A percentile compares a stretch with the other conserved stretches of the same genome.
phyloP scores from a whole-genome alignment of 179 eudicot genomes.

The Patellifolia procumbens region DNA sequence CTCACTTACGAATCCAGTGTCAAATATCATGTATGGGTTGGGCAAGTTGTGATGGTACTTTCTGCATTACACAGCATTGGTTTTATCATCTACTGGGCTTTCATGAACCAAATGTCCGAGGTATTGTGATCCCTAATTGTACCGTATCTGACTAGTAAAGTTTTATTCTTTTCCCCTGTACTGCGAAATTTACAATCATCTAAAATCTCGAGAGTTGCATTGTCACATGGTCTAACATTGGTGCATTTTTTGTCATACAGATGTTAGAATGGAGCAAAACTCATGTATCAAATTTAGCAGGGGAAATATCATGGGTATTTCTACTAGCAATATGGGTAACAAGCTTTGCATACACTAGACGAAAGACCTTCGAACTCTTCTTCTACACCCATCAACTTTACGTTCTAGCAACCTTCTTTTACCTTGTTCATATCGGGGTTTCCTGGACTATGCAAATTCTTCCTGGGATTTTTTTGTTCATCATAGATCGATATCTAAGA shows the following conservation, averaged over 20 bases:
- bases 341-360: slow-evolving; percentile 54
- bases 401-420: slow-evolving; percentile 60
- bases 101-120: slow-evolving; percentile 38
- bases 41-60: slow-evolving; percentile 59
- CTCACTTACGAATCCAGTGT: slow-evolving; percentile 67
- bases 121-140: no score
- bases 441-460: slow-evolving; percentile 59
- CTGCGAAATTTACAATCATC: no score
- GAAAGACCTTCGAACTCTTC: slow-evolving; percentile 69
- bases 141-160: no score
- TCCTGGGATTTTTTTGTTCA: slow-evolving; percentile 83
- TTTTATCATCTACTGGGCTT: slow-evolving; percentile 55
- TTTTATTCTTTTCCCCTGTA: no score
- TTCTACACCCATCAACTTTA: slow-evolving; percentile 82
- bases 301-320: slow-evolving; percentile 51
- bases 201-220: no score
- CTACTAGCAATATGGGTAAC: slow-evolving; percentile 66
- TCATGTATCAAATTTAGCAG: slow-evolving; percentile 59
- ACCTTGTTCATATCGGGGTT: slow-evolving; percentile 59
- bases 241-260: slow-evolving; percentile 38
- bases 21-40: slow-evolving; percentile 85
- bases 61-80: slow-evolving; percentile 63
- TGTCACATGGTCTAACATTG: no score
- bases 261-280: slow-evolving; percentile 52
- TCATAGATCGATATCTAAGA: slow-evolving; percentile 75